Conservation (phyloP, 2,329 filamentous ascomycete genomes). For the Epichloe hybrida region DNA sequence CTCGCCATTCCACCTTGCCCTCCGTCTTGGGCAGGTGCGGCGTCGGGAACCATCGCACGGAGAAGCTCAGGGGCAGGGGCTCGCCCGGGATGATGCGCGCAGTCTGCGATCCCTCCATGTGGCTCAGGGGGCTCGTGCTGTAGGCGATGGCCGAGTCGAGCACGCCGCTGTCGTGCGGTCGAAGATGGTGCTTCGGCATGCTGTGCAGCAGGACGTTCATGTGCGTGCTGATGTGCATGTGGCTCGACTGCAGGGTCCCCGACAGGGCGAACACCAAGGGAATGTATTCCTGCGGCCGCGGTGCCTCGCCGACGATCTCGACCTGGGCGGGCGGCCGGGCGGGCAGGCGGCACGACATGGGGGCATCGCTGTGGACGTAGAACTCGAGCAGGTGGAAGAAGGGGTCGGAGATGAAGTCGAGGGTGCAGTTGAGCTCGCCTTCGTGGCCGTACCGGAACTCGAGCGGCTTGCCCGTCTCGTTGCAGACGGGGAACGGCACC, state of each 20-base stretch:
- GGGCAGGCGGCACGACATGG: slow-evolving; percentile 79
- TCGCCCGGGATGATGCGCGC: slow-evolving; percentile 78
- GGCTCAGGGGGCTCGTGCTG: slow-evolving; percentile 55
- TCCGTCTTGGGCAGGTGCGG: slow-evolving; percentile 56
- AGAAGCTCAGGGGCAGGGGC: slow-evolving; percentile 63
- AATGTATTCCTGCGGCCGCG: slow-evolving; percentile 49
- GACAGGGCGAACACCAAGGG: slow-evolving; percentile 81
- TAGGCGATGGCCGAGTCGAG: slow-evolving; percentile 83
- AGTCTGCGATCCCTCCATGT: slow-evolving; percentile 37
- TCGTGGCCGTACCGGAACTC: slow-evolving; percentile 79
- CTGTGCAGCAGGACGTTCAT: slow-evolving; percentile 79
- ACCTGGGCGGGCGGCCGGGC: slow-evolving; percentile 51
- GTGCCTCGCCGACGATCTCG: slow-evolving; percentile 38
- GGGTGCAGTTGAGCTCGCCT: slow-evolving; percentile 70
- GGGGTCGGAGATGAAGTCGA: slow-evolving; percentile 60
- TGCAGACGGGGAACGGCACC: slow-evolving; percentile 80
- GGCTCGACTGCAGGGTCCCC: slow-evolving; percentile 75
- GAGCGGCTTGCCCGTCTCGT: slow-evolving; percentile 72
- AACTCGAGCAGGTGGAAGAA: slow-evolving; percentile 90
- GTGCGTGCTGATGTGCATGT: slow-evolving; percentile 80
- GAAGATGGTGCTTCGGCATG: slow-evolving; percentile 46
- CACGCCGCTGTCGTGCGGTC: slow-evolving; percentile 58
- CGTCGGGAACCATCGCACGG: slow-evolving; percentile 75
- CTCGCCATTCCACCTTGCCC: slow-evolving; percentile 50
- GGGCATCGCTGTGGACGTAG: slow-evolving; percentile 94